Conservation (phyloP, 768 basidiomycete genomes). For the Mycena floridula region DNA sequence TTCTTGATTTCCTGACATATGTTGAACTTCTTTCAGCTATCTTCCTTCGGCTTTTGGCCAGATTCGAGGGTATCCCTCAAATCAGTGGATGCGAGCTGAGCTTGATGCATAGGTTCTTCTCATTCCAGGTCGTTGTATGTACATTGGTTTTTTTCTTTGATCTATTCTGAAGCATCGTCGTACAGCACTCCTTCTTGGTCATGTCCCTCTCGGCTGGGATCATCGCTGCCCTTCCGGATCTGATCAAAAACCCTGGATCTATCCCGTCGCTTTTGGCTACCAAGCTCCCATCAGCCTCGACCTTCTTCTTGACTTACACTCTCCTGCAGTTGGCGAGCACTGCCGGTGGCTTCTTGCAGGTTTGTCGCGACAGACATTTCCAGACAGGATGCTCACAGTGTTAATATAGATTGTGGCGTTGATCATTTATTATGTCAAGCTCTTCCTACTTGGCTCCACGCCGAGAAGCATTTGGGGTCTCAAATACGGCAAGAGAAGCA, state of each 20-base stretch:
- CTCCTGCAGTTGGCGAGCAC: conserved; percentile 19
- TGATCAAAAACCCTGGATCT: conserved; percentile 63
- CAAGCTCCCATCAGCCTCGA: conserved; percentile 78
- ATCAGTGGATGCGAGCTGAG: conserved; percentile 79
- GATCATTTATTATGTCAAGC: conserved; percentile 84
- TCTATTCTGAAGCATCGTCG: neutral
- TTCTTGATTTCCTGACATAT: neutral
- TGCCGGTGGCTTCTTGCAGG: conserved; percentile 76
- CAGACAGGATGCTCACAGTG: no score
- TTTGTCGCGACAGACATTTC: no score
- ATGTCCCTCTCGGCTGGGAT: conserved; percentile 84
- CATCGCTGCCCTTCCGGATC: conserved; percentile 55
- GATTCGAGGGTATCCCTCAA: conserved; percentile 88
- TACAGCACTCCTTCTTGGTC: conserved; percentile 88
- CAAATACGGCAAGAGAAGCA: conserved; percentile 64
- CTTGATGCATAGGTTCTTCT: conserved; percentile 87
- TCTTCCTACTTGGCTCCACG: conserved; percentile 82
- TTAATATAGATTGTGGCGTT: conserved; percentile 71
- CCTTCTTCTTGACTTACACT: conserved; percentile 82
- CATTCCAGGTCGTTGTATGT: conserved; percentile 88
- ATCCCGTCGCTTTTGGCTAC: conserved; percentile 67
- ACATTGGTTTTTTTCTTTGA: neutral
- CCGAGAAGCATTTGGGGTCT: conserved; percentile 80
- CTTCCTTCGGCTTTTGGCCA: conserved; percentile 70
- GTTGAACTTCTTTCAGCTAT: conserved; percentile 33